These are phyloP conservation scores for Hemerocallis citrina DNA, from an alignment of 106 monocot species.

Conservation along the genomic window DNA sequence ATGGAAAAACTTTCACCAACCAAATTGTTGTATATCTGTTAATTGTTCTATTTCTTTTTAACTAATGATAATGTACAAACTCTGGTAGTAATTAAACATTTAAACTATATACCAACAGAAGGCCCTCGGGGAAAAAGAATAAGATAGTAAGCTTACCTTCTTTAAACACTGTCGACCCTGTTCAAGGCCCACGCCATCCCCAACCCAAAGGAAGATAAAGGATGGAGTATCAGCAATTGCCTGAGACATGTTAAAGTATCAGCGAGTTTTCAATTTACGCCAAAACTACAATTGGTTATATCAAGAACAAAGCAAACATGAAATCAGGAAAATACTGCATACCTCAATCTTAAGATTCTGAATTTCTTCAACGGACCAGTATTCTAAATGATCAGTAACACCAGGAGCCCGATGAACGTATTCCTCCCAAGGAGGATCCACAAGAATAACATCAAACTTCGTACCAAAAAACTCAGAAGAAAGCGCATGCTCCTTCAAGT, in stretches of 20 bases:
- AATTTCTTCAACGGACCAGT: conserved; percentile 93
- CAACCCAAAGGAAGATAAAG: conserved; percentile 98
- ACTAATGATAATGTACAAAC: no score
- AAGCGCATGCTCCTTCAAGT: conserved; percentile 61
- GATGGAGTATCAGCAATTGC: conserved; percentile 98
- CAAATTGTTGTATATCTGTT: neutral
- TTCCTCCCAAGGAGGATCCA: conserved; percentile 99
- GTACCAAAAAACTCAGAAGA: conserved; percentile 88
- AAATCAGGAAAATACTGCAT: neutral
- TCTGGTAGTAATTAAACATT: neutral
- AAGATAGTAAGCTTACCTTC: conserved; percentile 41
- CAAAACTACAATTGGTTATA: neutral
- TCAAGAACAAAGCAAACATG: neutral
- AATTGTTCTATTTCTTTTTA: no score
- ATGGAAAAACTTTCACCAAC: neutral
- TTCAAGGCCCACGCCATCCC: conserved; percentile 94
- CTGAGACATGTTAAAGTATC: conserved; percentile 23
- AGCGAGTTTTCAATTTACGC: neutral
- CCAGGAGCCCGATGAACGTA: conserved; percentile 98
- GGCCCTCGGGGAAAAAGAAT: neutral
- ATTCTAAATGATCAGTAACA: conserved; percentile 82
- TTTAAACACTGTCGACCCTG: conserved; percentile 93
- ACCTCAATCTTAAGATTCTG: conserved; percentile 81
- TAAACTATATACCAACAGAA: conserved; percentile 1
- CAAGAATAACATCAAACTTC: conserved; percentile 99